Percentiles rank a stretch among this genome's conserved stretches.
These are phyloP conservation scores for Sclerotinia glacialis DNA, from an alignment of 2,329 filamentous ascomycete species.

Conservation along the genomic window DNA sequence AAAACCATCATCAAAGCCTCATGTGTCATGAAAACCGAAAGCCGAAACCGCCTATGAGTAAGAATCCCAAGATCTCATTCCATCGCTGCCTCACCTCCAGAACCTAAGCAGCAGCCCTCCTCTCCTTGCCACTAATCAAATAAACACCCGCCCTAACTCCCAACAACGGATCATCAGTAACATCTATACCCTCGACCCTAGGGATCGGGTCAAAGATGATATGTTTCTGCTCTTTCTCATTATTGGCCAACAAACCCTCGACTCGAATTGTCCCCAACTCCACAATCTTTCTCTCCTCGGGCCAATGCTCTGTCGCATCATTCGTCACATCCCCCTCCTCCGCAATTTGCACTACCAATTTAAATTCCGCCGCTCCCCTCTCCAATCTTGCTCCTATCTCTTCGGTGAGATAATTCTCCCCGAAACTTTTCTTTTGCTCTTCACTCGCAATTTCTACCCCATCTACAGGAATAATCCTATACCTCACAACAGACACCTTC, in stretches of 20 bases:
- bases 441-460: slow-evolving; percentile 44
- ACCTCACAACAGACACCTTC: slow-evolving; percentile 48
- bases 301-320: slow-evolving; percentile 52
- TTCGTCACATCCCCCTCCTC: slow-evolving; percentile 48
- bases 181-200: slow-evolving; percentile 51
- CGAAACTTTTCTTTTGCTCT: slow-evolving; percentile 42
- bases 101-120: slow-evolving; percentile 40
- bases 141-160: slow-evolving; percentile 56
- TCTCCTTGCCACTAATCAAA: slow-evolving; percentile 52
- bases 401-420: slow-evolving; percentile 48
- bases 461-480: slow-evolving; percentile 47
- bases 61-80: not conserved
- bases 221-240: slow-evolving; percentile 47
- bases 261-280: slow-evolving; percentile 51
- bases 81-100: no score
- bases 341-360: slow-evolving; percentile 50
- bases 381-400: slow-evolving; percentile 45
- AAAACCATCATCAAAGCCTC: not conserved
- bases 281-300: slow-evolving; percentile 49
- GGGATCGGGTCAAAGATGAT: slow-evolving; percentile 59
- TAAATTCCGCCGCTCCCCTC: slow-evolving; percentile 44
- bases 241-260: slow-evolving; percentile 43
- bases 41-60: not conserved
- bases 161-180: slow-evolving; percentile 53
- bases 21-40: not conserved